Evolutionary conservation across 176 grass and related monocot genomes (phyloP), one percentile per base, ranked within the genome.

Genomic region (Chrysopogon serrulatus): DNA sequence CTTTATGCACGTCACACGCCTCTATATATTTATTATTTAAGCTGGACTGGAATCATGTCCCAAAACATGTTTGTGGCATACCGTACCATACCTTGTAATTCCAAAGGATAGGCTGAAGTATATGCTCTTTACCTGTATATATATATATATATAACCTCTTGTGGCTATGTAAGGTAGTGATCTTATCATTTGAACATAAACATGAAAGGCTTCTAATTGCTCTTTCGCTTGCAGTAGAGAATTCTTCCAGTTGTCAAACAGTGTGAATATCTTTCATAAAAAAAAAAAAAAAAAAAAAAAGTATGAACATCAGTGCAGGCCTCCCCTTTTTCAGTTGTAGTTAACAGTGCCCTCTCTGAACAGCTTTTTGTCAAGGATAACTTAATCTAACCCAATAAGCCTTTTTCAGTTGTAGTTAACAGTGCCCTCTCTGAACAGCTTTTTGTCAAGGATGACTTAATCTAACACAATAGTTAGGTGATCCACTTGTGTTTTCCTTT

Each of bases 251-350:
- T 75, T 76, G 69, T 76, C 51, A 72, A 80, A 36, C 17, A 62
- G n/a, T 16, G 31, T 51, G 77, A 81, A 89, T 54, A 56, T 79
- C 81, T n/a, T n/a, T n/a, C n/a, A n/a, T n/a, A n/a, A n/a, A n/a
- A n/a, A n/a, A n/a, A n/a, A n/a, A n/a, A n/a, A n/a, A n/a, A n/a
- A n/a, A n/a, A n/a, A n/a, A n/a, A n/a, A n/a, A n/a, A n/a, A n/a
- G n/a, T 16, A 37, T 51, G 77, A 81, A 89, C 65, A 56, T 79
- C 81, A 70, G 34, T 49, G 53, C 33, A 63, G 28, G 4, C 33
- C 32, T 71, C 21, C 57, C 26, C 24, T 11, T 89, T 81, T 49
- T 81, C 33, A 28, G 4, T 76, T 64, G 33, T 26, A 51, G 51
- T 19, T 89, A 61, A 35, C 34, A 39, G n/a, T 68, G 48, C 49